phyloP scores from a whole-genome alignment of 2,329 filamentous ascomycete species.

The Colletotrichum lindemuthianum region DNA sequence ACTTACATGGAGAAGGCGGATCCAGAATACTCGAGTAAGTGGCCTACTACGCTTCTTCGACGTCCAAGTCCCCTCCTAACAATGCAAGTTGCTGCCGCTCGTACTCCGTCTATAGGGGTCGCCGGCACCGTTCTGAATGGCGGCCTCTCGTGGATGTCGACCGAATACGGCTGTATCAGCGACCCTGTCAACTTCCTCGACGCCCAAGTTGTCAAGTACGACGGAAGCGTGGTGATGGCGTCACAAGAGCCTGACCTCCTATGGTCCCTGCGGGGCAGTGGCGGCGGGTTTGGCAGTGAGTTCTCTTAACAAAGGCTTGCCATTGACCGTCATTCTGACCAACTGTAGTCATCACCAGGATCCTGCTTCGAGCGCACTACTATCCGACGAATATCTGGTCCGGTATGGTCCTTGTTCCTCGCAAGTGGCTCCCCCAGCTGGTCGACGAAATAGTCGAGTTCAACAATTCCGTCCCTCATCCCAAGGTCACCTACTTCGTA shows the following conservation, averaged over 20 bases:
- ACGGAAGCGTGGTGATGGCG: conserved; percentile 19
- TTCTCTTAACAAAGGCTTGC: not conserved
- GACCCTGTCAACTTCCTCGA: conserved; percentile 27
- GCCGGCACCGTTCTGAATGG: conserved; percentile 16
- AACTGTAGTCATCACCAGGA: conserved; percentile 13
- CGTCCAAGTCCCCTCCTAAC: too few relatives aligned
- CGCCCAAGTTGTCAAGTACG: conserved; percentile 24
- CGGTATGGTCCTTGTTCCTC: conserved; percentile 15
- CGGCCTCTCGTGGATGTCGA: conserved; percentile 20
- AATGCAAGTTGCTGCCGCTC: conserved; percentile 11
- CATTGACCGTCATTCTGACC: not conserved
- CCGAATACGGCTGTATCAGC: conserved; percentile 17
- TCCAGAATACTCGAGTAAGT: conserved; percentile 14
- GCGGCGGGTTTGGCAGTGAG: conserved; percentile 23
- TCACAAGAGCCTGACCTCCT: conserved; percentile 25
- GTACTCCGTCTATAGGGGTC: conserved; percentile 19
- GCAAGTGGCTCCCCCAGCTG: conserved; percentile 2
- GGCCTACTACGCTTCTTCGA: too few relatives aligned
- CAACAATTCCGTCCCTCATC: conserved; percentile 16
- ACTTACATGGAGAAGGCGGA: conserved; percentile 21
- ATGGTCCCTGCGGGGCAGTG: conserved; percentile 21
- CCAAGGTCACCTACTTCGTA: conserved; percentile 25
- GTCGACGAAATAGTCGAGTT: conserved; percentile 11
- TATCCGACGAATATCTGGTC: conserved; percentile 29
- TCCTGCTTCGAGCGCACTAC: conserved; percentile 14